Base-by-base conservation (phyloP, 2,329 filamentous ascomycete genomes). In the Laburnicola sp. region DNA sequence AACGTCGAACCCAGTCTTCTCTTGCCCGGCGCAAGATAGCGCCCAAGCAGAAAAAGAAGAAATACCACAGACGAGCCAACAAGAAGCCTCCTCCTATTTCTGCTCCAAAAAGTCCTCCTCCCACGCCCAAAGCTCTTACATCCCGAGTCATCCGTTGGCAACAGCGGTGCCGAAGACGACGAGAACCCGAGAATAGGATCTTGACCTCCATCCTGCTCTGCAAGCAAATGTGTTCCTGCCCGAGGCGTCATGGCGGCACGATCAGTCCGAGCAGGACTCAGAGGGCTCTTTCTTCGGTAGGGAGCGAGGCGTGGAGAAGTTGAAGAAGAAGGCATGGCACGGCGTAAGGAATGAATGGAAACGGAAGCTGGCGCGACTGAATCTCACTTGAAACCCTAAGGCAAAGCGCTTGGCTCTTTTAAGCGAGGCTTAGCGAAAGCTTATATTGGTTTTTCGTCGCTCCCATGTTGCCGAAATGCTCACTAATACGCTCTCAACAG, bases 391-490 rank as follows among this genome's bases (percentile, higher is more conserved):
- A 8, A 26, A 26, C n/a, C 21, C 34, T 16, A 16, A 16, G 22
- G 11, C 32, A 30, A 21, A 45, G 25, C 34, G 34, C 34, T 45
- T 30, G 10, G 34, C 38, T 25, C 30, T 26, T 27, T 35, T 44
- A 9, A 22, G 16, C 3, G 21, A 44, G 31, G 34, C 43, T 45
- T 37, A 25, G 43, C 32, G 30, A 45, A 44, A 26, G 43, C 43
- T 45, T 45, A 34, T n/a, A 9, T 27, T 9, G n/a, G 16, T 16
- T 16, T 16, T 16, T 16, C 16, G 16, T 16, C 16, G 16, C 16
- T 16, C 16, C 16, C 16, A 16, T 16, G 16, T 16, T 16, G 16
- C 16, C 16, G 16, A 16, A 16, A 16, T 16, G 16, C 16, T 16
- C 16, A 16, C 16, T 16, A 16, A 16, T 16, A 16, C 16, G 16